A percentile compares a stretch with the other conserved stretches of the same genome.
phyloP scores from a whole-genome alignment of 148 eudicot genomes.

The Rhododendron henanense region DNA sequence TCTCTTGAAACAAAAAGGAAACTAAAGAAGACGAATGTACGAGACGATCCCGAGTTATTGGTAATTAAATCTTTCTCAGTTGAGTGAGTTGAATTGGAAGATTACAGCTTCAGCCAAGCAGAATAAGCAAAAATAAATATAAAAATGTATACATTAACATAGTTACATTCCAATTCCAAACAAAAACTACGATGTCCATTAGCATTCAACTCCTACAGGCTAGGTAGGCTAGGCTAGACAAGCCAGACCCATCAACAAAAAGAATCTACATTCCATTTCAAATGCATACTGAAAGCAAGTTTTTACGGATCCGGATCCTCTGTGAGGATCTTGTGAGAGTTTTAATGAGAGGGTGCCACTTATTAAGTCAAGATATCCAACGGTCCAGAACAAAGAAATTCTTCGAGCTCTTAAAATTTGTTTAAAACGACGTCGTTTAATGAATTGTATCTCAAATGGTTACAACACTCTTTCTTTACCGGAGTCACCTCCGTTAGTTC shows the following conservation, averaged over 20 bases:
- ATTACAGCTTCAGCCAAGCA: not conserved
- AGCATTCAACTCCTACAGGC: not conserved
- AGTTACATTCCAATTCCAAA: not conserved
- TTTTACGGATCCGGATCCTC: no score
- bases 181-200: not conserved
- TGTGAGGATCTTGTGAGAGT: no score
- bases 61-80: not conserved
- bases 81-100: not conserved
- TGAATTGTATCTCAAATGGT: no score
- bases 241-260: not conserved
- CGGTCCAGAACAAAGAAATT: no score
- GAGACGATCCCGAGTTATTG: not conserved
- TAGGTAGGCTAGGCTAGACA: not conserved
- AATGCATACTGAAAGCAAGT: not conserved
- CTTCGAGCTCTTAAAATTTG: no score
- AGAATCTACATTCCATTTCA: not conserved
- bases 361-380: no score
- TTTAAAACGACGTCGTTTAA: no score
- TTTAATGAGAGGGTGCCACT: no score
- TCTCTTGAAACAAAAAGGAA: not conserved
- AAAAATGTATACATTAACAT: not conserved
- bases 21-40: not conserved
- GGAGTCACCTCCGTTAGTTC: no score
- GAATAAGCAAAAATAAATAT: not conserved
- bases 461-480: no score